phyloP scores from a whole-genome alignment of 495 filamentous ascomycete species.

The Aspergillus coremiiformis region DNA sequence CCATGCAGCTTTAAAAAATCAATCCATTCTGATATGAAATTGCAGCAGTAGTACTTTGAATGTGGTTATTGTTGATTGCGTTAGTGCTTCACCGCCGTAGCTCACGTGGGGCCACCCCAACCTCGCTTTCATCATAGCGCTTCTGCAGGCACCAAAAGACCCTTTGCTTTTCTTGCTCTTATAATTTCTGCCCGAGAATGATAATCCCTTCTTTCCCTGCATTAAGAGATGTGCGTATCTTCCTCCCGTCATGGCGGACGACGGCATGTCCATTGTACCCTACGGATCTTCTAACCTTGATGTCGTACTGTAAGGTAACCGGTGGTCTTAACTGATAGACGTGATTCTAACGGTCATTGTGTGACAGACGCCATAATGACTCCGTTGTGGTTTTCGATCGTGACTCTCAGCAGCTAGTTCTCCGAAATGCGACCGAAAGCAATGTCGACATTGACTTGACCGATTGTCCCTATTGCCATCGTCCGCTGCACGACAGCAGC shows the following conservation, averaged over 20 bases:
- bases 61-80: not conserved
- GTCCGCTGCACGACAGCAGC: conserved; percentile 53
- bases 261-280: conserved; percentile 43
- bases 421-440: conserved; percentile 52
- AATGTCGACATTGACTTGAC: conserved; percentile 42
- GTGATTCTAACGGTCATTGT: conserved; percentile 8
- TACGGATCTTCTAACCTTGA: conserved; percentile 41
- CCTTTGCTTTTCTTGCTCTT: not conserved
- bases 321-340: not conserved
- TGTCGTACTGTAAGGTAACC: conserved; percentile 41
- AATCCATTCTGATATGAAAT: conserved; percentile 4
- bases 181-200: not conserved
- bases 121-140: conserved; percentile 10
- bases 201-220: conserved; percentile 1
- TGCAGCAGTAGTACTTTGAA: not conserved
- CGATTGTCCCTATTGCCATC: conserved; percentile 84
- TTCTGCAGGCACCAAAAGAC: conserved; percentile 3
- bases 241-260: conserved; percentile 27
- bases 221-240: conserved; percentile 10
- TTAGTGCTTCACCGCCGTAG: conserved; percentile 11
- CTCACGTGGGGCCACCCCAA: conserved; percentile 21
- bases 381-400: conserved; percentile 87
- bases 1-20: conserved; percentile 8
- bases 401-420: conserved; percentile 73
- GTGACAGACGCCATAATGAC: conserved; percentile 74